Percentiles rank a stretch among this genome's conserved stretches.
Evolutionary conservation across 2,329 filamentous ascomycete genomes (phyloP).

Genomic region (Mycocentrospora acerina): DNA sequence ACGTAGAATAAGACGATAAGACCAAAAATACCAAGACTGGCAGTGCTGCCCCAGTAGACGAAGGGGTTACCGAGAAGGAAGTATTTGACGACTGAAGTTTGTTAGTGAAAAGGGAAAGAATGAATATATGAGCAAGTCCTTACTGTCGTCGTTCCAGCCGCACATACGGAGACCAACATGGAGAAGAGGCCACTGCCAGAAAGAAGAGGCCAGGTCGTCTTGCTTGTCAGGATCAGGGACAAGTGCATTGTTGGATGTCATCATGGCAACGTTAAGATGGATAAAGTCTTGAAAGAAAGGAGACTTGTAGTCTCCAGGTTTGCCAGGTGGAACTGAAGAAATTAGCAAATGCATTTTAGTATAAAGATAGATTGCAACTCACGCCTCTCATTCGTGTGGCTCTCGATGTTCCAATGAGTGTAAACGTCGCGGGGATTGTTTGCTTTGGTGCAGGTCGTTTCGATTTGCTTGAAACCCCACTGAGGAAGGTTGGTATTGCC

Average conservation of each 20-base stretch:
- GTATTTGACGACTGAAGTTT: conserved; percentile 73
- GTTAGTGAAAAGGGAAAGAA: conserved; percentile 12
- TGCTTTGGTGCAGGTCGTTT: conserved; percentile 90
- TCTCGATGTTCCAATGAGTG: conserved; percentile 98
- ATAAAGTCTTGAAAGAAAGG: conserved; percentile 98
- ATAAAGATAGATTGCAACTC: no score
- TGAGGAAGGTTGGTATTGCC: conserved; percentile 96
- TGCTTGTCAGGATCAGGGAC: conserved; percentile 98
- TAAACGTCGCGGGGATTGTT: conserved; percentile 92
- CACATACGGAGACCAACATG: conserved; percentile 98
- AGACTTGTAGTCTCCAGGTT: conserved; percentile 91
- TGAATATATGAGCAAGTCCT: conserved; percentile 12
- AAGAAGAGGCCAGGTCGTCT: conserved; percentile 92
- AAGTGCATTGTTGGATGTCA: conserved; percentile 98
- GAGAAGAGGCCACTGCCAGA: conserved; percentile 98
- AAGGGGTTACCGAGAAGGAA: conserved; percentile 96
- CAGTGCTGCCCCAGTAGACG: conserved; percentile 93
- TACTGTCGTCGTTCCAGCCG: conserved; percentile 86
- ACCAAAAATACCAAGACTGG: conserved; percentile 71
- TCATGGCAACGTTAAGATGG: conserved; percentile 98
- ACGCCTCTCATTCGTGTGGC: conserved; percentile 91
- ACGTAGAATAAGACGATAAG: conserved; percentile 80
- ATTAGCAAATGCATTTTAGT: conserved; percentile 38
- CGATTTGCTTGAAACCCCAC: conserved; percentile 99
- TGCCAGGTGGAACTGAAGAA: conserved; percentile 74